Evolutionary conservation across 768 basidiomycete genomes (phyloP).

Genomic region (Chalciporus piperatus): DNA sequence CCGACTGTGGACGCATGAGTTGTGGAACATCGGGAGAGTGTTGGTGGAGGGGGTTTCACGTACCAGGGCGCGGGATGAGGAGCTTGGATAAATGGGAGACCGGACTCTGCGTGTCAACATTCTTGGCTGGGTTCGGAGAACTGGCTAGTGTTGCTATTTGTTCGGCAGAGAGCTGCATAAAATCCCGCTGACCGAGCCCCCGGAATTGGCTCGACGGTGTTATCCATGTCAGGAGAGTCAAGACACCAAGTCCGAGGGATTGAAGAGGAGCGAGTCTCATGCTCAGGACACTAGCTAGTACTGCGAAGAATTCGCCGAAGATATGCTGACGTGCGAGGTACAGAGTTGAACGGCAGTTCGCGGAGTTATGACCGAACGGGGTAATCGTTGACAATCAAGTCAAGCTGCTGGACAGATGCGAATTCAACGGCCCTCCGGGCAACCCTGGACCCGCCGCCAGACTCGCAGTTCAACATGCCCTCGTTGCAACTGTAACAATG

Average conservation of each 20-base stretch:
- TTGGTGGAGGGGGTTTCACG: constrained; percentile 26
- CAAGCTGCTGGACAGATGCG: neutral
- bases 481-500: too few species aligned
- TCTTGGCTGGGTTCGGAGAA: constrained; percentile 62
- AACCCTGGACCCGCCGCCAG: too few species aligned
- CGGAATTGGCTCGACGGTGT: constrained; percentile 27
- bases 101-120: constrained; percentile 63
- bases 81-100: constrained; percentile 77
- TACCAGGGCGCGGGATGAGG: constrained; percentile 81
- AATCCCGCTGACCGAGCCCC: constrained; percentile 36
- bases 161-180: constrained; percentile 44
- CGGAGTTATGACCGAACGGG: too few species aligned
- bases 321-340: constrained; percentile 13
- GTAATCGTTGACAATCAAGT: too few species aligned
- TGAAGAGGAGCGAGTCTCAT: constrained; percentile 17
- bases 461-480: too few species aligned
- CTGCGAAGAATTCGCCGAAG: neutral
- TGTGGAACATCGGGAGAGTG: neutral
- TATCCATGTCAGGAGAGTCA: constrained; percentile 21
- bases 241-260: constrained; percentile 5
- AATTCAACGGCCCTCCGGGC: too few species aligned
- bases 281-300: neutral
- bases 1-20: constrained; percentile 43
- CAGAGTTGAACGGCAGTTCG: too few species aligned
- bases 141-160: constrained; percentile 51